Evolutionary conservation across 495 filamentous ascomycete genomes (phyloP).

Genomic region (Xylaria longipes): DNA sequence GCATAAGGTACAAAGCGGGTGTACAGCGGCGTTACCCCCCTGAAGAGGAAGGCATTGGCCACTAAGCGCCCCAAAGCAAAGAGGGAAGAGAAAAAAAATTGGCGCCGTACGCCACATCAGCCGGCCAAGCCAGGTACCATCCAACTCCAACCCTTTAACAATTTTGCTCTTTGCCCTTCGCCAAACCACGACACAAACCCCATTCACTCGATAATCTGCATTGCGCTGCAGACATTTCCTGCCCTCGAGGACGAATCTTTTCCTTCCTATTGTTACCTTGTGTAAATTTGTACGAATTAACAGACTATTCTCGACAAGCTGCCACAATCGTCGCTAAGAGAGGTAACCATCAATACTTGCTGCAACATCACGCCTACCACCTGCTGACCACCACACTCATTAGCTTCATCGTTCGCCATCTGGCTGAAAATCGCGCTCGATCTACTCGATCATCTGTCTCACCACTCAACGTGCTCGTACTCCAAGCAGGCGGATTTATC

Average conservation of each 20-base stretch:
- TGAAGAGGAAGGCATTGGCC: conserved; percentile 13
- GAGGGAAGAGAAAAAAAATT: not conserved
- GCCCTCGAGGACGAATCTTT: conserved; percentile 5
- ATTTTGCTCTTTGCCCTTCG: conserved; percentile 10
- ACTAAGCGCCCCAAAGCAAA: not conserved
- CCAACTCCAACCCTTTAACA: conserved; percentile 19
- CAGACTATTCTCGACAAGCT: not conserved
- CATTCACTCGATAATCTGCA: conserved; percentile 11
- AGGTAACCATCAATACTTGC: not conserved
- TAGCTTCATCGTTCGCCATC: conserved; percentile 2
- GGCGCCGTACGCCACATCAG: not conserved
- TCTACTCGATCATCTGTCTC: not conserved
- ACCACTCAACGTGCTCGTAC: too few species aligned
- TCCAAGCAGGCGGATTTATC: not conserved
- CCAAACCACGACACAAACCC: conserved; percentile 2
- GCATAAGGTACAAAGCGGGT: not conserved
- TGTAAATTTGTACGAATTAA: not conserved
- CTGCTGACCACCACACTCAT: not conserved
- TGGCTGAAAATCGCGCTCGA: not conserved
- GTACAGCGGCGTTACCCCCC: not conserved
- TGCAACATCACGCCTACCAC: not conserved
- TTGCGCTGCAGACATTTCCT: conserved; percentile 11
- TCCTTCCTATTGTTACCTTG: not conserved
- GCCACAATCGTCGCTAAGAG: not conserved
- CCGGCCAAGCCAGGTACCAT: not conserved